Percentiles rank a stretch among this genome's conserved stretches.
Conservation (phyloP, 768 basidiomycete genomes). For the Dendrothele bispora region DNA sequence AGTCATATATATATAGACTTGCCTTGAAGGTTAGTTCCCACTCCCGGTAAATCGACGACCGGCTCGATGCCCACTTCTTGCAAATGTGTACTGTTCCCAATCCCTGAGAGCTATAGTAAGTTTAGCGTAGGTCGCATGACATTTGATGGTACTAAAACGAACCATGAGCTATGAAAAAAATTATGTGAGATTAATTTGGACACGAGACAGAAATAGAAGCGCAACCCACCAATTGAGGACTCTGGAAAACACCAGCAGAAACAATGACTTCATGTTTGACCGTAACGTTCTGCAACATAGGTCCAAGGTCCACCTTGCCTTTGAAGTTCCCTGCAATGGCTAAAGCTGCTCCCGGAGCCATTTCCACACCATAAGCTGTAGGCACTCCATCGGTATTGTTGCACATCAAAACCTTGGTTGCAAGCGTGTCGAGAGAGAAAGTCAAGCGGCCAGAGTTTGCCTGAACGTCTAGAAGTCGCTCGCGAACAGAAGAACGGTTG, state of each 20-base stretch:
- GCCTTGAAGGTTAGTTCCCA: constrained; percentile 38
- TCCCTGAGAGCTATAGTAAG: constrained; percentile 29
- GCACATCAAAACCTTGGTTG: constrained; percentile 16
- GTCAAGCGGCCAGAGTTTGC: constrained; percentile 14
- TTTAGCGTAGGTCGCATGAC: not conserved
- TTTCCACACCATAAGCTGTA: constrained; percentile 19
- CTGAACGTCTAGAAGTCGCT: constrained; percentile 18
- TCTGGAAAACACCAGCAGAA: constrained; percentile 21
- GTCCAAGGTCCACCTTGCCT: constrained; percentile 14
- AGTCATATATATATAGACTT: not conserved
- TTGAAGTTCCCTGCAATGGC: constrained; percentile 17
- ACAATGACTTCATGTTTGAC: constrained; percentile 19
- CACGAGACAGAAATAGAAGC: not conserved
- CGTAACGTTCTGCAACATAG: constrained; percentile 10
- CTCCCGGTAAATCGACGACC: constrained; percentile 31
- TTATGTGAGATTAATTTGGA: not conserved
- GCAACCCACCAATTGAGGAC: constrained; percentile 17
- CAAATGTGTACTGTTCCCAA: constrained; percentile 28
- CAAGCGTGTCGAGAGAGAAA: constrained; percentile 24
- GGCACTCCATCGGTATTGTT: constrained; percentile 9
- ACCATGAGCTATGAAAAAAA: constrained; percentile 21
- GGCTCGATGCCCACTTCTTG: constrained; percentile 22
- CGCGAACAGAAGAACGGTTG: constrained; percentile 24
- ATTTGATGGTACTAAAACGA: not conserved
- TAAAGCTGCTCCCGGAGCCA: constrained; percentile 15